A percentile compares a stretch with the other conserved stretches of the same genome.
Evolutionary conservation across 2,329 filamentous ascomycete species (phyloP).

Genomic region (Ophiocordyceps camponoti-rufipedis): DNA sequence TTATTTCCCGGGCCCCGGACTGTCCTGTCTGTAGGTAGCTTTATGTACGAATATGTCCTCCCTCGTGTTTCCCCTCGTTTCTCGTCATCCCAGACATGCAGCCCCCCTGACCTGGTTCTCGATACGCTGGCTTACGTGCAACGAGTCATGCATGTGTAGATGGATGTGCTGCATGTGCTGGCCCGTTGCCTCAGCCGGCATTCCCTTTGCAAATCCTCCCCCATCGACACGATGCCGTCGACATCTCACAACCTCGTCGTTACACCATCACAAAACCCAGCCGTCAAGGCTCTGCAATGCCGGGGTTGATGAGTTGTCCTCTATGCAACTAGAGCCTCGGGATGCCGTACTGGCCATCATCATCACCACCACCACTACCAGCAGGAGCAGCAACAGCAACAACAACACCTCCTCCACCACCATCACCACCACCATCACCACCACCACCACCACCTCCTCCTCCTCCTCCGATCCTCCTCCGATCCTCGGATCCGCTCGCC

Average conservation of each 20-base stretch:
- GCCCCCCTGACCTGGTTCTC: not conserved
- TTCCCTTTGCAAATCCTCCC: not conserved
- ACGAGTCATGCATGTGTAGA: not conserved
- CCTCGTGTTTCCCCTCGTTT: not conserved
- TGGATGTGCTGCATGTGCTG: conserved; percentile 1
- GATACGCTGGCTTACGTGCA: not conserved
- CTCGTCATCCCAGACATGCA: conserved; percentile 3
- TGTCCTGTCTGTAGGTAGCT: conserved; percentile 4
- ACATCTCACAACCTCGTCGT: not conserved
- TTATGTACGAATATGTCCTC: not conserved
- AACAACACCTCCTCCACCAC: no score
- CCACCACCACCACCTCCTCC: no score
- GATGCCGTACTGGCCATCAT: not conserved
- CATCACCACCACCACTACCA: not conserved
- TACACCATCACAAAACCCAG: not conserved
- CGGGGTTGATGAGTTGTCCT: conserved; percentile 2
- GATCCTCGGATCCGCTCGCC: no score
- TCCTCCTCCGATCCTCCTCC: no score
- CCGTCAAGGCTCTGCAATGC: conserved; percentile 1
- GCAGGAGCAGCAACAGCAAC: no score
- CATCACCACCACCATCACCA: no score
- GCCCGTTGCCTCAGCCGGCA: not conserved
- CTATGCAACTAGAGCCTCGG: not conserved
- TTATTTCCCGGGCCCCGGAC: not conserved
- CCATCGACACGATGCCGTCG: not conserved